A percentile compares a stretch with the other conserved stretches of the same genome.
These are phyloP conservation scores for Candida patagonica DNA, from an alignment of 805 yeast genomes.

Conservation along the genomic window DNA sequence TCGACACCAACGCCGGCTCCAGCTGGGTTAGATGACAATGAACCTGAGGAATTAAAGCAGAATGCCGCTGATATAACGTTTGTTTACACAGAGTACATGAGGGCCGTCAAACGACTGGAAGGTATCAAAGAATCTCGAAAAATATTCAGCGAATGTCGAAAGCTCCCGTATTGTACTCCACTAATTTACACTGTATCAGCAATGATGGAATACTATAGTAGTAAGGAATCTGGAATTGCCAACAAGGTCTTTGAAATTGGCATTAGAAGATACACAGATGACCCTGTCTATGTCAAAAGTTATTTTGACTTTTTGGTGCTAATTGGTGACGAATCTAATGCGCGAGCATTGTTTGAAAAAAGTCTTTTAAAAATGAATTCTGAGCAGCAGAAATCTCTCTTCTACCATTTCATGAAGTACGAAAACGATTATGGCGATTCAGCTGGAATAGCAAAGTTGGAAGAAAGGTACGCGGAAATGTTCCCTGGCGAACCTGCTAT, in stretches of 20 bases:
- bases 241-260: slow-evolving; percentile 73
- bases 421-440: slow-evolving; percentile 66
- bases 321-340: slow-evolving; percentile 60
- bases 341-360: slow-evolving; percentile 75
- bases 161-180: slow-evolving; percentile 52
- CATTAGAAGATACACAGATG: slow-evolving; percentile 44
- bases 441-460: slow-evolving; percentile 55
- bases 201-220: slow-evolving; percentile 58
- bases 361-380: slow-evolving; percentile 48
- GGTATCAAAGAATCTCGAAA: slow-evolving; percentile 67
- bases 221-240: slow-evolving; percentile 54
- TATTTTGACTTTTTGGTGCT: slow-evolving; percentile 67
- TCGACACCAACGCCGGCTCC: background rate
- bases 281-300: slow-evolving; percentile 53
- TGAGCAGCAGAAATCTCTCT: slow-evolving; percentile 35
- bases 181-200: slow-evolving; percentile 80
- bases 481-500: slow-evolving; percentile 52
- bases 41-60: slow-evolving; percentile 14
- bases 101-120: slow-evolving; percentile 52
- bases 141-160: slow-evolving; percentile 62
- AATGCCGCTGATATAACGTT: slow-evolving; percentile 43
- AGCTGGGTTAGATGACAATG: background rate
- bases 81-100: slow-evolving; percentile 62
- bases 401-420: slow-evolving; percentile 51
- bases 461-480: slow-evolving; percentile 51